Percentiles rank a stretch among this genome's conserved stretches.
phyloP scores from a whole-genome alignment of 2,329 filamentous ascomycete species.

The Fusarium denticulatum region DNA sequence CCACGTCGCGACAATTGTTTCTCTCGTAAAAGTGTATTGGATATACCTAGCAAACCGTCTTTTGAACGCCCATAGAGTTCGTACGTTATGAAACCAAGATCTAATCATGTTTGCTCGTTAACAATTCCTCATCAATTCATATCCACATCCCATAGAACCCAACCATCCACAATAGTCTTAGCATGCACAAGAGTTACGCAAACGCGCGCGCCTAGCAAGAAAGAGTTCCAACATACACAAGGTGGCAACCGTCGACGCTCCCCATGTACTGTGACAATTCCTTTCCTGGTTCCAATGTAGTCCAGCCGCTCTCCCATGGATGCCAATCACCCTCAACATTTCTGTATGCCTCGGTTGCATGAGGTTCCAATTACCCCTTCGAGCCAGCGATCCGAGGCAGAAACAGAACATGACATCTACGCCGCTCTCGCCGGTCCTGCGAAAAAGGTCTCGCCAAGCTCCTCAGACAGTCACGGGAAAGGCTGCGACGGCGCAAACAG shows the following conservation, averaged over 20 bases:
- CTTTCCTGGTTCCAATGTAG: not conserved
- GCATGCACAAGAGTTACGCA: not conserved
- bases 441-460: slow-evolving; percentile 34
- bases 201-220: no score
- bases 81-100: not conserved
- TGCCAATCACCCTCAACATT: rapidly evolving
- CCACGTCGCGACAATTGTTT: not conserved
- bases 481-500: slow-evolving; percentile 46
- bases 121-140: slow-evolving; percentile 24
- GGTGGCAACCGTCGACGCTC: not conserved
- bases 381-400: slow-evolving; percentile 1
- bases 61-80: slow-evolving; percentile 1
- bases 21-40: not conserved
- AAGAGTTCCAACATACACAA: not conserved
- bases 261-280: not conserved
- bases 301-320: not conserved
- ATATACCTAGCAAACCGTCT: not conserved
- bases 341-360: not conserved
- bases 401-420: not conserved
- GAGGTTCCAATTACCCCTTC: not conserved
- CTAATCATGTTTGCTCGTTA: not conserved
- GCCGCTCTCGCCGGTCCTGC: slow-evolving; percentile 22
- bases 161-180: not conserved
- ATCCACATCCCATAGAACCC: not conserved
- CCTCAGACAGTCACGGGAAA: slow-evolving; percentile 40